Percentiles rank a stretch among this genome's conserved stretches.
Conservation (phyloP, 2,329 filamentous ascomycete genomes). For the Ascochyta clinopodiicola region DNA sequence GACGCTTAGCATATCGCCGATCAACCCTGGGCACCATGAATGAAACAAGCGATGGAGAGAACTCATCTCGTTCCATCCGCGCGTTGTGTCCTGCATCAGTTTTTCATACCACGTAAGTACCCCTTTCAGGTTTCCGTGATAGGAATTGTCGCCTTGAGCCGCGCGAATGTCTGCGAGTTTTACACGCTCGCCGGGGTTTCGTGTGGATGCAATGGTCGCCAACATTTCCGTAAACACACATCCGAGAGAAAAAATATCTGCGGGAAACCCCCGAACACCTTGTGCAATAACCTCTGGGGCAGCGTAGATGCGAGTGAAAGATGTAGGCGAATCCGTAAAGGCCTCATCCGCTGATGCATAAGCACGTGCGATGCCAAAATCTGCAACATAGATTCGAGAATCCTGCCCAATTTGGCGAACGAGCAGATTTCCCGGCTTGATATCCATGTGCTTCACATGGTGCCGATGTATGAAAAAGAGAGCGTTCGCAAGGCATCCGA, state of each 20-base stretch:
- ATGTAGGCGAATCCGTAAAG: not conserved
- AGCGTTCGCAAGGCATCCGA: slow-evolving; percentile 21
- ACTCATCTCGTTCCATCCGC: too few relatives aligned
- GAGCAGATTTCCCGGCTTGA: slow-evolving; percentile 35
- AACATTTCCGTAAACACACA: not conserved
- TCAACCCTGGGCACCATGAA: too few relatives aligned
- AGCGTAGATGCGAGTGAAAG: slow-evolving; percentile 7
- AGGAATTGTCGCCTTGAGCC: too few relatives aligned
- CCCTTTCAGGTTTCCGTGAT: too few relatives aligned
- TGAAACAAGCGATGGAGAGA: too few relatives aligned
- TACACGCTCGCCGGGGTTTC: too few relatives aligned
- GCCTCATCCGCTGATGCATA: slow-evolving; percentile 8
- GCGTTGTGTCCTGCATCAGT: too few relatives aligned
- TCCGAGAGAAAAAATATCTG: not conserved
- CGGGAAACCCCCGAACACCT: not conserved
- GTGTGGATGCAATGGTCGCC: too few relatives aligned
- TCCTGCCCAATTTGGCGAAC: slow-evolving; percentile 3
- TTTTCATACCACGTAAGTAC: too few relatives aligned
- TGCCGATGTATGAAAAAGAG: slow-evolving; percentile 24
- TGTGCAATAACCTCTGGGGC: not conserved
- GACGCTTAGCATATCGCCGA: too few relatives aligned
- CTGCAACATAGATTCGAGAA: slow-evolving; percentile 29
- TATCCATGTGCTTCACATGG: slow-evolving; percentile 33
- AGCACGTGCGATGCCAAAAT: slow-evolving; percentile 31
- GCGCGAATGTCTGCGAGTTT: too few relatives aligned